Evolutionary conservation across 1,139 yeast species (phyloP), one percentile per base, ranked within the genome.

Genomic region (Geotrichum restrictum): DNA sequence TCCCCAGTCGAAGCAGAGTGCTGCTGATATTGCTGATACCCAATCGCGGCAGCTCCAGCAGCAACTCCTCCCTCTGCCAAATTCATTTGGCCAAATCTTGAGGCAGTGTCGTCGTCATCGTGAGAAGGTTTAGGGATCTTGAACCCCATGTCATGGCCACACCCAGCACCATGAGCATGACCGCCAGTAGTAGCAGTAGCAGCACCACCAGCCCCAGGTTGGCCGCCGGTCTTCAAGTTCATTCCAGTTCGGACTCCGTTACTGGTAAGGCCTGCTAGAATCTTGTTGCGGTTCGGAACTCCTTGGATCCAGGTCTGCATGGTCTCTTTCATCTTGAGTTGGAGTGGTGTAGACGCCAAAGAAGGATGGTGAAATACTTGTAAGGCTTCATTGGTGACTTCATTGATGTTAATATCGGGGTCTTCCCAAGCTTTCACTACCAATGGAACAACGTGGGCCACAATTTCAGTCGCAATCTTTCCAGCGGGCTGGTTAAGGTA

Each of bases 361-460:
- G 57, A 55, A 6, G 65, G 65, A 39, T 62, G 65, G 41, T 62
- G 65, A 40, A 62, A 57, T n/a, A 59, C 61, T 43, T 57, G 56
- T 27, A 62, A 49, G 19, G 58, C 58, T 31, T 56, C 55, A 19
- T 51, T 38, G 14, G 54, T 49, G 14, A 59, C 56, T 16, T 51
- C 52, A 14, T 55, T 41, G 5, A 19, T 27, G 48, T 59, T 56
- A 13, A 60, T 51, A 22, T 41, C 22, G 8, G 42, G 22, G 42
- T 62, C 60, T 11, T 53, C 58, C 65, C 65, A 62, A 3, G 65
- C 65, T 18, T 54, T 50, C 8, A 60, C 59, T 16, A 77, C 77
- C 72, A 78, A 75, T 8, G 78, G 78, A 1, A 78, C 76, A 37
- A 80, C 80, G 51, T 74, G 70, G 74, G 75, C 75, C 54, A 79